Conservation (phyloP, 2,329 filamentous ascomycete genomes). For the Diaporthe sp. region DNA sequence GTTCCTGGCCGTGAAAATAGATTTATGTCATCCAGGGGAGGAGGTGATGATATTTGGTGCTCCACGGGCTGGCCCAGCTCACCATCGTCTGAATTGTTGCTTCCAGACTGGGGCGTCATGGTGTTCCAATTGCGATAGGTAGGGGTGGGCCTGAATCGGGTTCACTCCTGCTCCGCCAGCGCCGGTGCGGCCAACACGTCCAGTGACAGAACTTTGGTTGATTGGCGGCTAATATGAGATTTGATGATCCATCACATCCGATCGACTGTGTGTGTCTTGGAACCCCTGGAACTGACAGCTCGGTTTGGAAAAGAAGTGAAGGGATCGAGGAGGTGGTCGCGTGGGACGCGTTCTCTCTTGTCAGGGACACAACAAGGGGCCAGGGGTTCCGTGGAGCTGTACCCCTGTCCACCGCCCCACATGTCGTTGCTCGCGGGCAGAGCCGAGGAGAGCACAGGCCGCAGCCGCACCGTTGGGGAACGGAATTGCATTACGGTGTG, state of each 20-base stretch:
- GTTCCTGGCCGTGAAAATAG: constrained; percentile 50
- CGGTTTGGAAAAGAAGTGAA: not conserved
- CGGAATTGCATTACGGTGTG: not conserved
- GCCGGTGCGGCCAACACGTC: not conserved
- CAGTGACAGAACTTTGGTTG: not conserved
- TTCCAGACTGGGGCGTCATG: not conserved
- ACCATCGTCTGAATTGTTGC: not conserved
- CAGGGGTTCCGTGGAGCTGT: constrained; percentile 14
- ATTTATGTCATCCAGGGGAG: not conserved
- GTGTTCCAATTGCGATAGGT: not conserved
- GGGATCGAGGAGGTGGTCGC: not conserved
- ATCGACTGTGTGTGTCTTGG: not conserved
- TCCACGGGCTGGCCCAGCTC: not conserved
- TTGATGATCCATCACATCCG: not conserved
- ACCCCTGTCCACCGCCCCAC: not conserved
- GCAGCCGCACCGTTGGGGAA: constrained; percentile 7
- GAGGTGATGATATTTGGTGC: constrained; percentile 1
- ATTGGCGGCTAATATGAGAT: not conserved
- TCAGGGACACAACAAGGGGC: constrained; percentile 18
- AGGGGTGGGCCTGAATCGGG: not conserved
- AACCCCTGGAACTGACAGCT: constrained; percentile 18
- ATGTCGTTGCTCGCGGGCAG: constrained; percentile 13
- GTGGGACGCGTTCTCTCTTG: constrained; percentile 10
- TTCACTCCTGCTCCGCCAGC: not conserved
- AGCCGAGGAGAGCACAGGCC: constrained; percentile 23